Conservation (phyloP, 306 rosid species). For the Cicer bijugum region DNA sequence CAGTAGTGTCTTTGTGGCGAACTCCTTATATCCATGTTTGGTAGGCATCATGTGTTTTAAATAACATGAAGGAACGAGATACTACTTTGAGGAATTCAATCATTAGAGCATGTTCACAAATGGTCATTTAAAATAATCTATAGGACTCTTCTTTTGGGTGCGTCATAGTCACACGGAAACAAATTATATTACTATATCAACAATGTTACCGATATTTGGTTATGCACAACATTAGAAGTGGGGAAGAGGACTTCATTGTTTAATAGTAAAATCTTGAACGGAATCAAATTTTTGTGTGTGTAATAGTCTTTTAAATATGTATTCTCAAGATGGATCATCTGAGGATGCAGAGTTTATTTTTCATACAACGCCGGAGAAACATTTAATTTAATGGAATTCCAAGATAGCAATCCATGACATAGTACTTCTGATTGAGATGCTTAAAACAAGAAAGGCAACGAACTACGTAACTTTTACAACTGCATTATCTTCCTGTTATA, state of each 20-base stretch:
- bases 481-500: slow-evolving; percentile 77
- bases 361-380: slow-evolving; percentile 70
- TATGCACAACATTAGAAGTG: slow-evolving; percentile 63
- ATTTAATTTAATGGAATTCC: slow-evolving; percentile 91
- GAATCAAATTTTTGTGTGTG: slow-evolving; percentile 68
- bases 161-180: slow-evolving; percentile 52
- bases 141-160: slow-evolving; percentile 63
- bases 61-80: slow-evolving; percentile 72
- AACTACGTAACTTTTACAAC: slow-evolving; percentile 72
- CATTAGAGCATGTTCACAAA: slow-evolving; percentile 68
- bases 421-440: slow-evolving; percentile 63
- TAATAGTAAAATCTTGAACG: slow-evolving; percentile 69
- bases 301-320: slow-evolving; percentile 83
- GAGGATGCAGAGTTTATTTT: slow-evolving; percentile 71
- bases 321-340: slow-evolving; percentile 67
- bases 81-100: slow-evolving; percentile 92
- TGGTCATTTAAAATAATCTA: slow-evolving; percentile 63
- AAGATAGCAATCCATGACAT: slow-evolving; percentile 77
- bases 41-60: slow-evolving; percentile 70
- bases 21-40: slow-evolving; percentile 78
- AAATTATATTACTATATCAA: slow-evolving; percentile 66
- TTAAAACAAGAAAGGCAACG: slow-evolving; percentile 48
- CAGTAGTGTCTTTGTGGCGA: slow-evolving; percentile 68
- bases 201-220: slow-evolving; percentile 67
- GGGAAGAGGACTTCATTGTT: slow-evolving; percentile 80